Evolutionary conservation across 202 grass and related monocot genomes (phyloP).

Genomic region (Bolboschoenoplectus hybrid): DNA sequence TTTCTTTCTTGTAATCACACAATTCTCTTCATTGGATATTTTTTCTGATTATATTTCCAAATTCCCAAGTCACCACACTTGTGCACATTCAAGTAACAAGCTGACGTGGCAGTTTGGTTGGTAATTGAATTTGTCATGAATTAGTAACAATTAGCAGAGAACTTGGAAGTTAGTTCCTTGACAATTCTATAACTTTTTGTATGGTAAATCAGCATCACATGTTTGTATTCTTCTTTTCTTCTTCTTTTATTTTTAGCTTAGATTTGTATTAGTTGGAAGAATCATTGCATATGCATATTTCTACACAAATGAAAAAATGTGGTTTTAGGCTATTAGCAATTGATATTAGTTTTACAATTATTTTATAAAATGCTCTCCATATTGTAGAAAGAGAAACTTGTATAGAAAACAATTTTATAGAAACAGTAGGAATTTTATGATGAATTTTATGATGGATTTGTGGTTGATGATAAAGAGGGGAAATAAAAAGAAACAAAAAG

Average conservation of each 20-base stretch:
- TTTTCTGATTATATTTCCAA: not conserved
- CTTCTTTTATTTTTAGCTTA: not conserved
- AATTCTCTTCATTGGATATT: constrained; percentile 26
- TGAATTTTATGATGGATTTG: too few relatives aligned
- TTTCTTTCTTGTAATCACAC: constrained; percentile 20
- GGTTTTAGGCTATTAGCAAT: too few relatives aligned
- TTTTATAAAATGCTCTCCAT: too few relatives aligned
- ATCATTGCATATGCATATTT: too few relatives aligned
- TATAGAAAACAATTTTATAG: too few relatives aligned
- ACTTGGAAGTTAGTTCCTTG: not conserved
- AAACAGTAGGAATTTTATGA: too few relatives aligned
- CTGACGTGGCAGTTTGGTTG: not conserved
- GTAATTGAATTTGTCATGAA: not conserved
- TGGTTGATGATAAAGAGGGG: too few relatives aligned
- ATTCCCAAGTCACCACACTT: not conserved
- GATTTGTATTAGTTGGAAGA: not conserved
- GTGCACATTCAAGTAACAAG: not conserved
- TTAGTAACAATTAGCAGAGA: not conserved
- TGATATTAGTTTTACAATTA: too few relatives aligned
- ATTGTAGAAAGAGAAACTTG: too few relatives aligned
- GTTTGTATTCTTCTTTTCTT: not conserved
- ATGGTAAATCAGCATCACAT: not conserved
- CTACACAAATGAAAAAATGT: too few relatives aligned
- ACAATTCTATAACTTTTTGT: not conserved
- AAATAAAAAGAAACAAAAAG: too few relatives aligned